Base-by-base conservation (phyloP, 2,329 filamentous ascomycete species). In the Pezizomycotina sp. region DNA sequence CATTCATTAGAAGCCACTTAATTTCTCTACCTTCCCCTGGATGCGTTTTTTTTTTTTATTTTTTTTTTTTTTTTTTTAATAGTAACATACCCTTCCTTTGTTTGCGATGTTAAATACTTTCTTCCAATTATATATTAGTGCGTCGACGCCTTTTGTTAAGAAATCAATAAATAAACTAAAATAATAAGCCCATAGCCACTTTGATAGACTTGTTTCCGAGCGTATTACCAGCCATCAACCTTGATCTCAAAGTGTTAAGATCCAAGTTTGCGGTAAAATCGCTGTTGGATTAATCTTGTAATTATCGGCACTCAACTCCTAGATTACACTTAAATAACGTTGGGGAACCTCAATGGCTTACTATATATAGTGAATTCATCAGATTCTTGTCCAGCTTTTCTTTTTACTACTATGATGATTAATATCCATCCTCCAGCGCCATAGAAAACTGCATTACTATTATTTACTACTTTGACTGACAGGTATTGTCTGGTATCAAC, bases 1-100 rank as follows among this genome's bases (percentile, higher is more conserved):
- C 31, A 25, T 37, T 27, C 31, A 37, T 31, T 30, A 28, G 26
- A 23, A 33, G 18, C 18, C 31, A 15, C 31, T 29, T 30, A 14
- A 14, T 7, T 28, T 30, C 30, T 12, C 7, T 9, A n/a, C 14
- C 16, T 34, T 30, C 24, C 14, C 15, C 8, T 19, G 6, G 25
- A 9, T 37, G 20, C 14, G 8, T 31, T 13, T 30, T 25, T 29
- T 16, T 24, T 20, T 10, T 28, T 19, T 12, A 18, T 8, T 18
- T 31, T 31, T 25, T 28, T 9, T 32, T 20, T 27, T 27, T 38
- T 16, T 35, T 28, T 28, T 32, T 31, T 36, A 16, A 22, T 31
- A 27, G 19, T 28, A 20, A 27, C 23, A 19, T 10, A 14, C 1
- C 31, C 13, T 23, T 22, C 13, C 10, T 27, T 27, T 13, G 12